Evolutionary conservation across 2,329 filamentous ascomycete species (phyloP), one percentile per base, ranked within the genome.

Genomic region (Trichoderma pleuroti): DNA sequence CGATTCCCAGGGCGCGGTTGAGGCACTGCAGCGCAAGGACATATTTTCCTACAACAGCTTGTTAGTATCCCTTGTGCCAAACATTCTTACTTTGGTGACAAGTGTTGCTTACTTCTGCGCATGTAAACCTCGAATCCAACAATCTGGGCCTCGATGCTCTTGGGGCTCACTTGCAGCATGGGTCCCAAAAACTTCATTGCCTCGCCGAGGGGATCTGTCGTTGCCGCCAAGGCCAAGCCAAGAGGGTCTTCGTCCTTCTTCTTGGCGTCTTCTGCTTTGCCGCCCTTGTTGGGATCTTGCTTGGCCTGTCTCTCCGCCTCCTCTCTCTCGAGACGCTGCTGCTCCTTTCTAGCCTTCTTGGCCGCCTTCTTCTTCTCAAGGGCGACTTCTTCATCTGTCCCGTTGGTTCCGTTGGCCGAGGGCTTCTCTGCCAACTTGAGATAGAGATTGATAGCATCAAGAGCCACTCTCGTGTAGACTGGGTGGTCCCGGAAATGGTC

Each of bases 231-330:
- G 80, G 92, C 93, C 75, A 90, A 83, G 52, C 97, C 96, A 36
- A 92, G 85, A 30, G 96, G 95, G 80, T 99, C 96, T 24, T 92
- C 88, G 75, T 99, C 96, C 81, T 93, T 92, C 85, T 97, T 97
- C 85, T 94, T 96, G 11, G 85, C 82, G 72, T 90, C 92, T 30
- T 86, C 88, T 52, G 87, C 88, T 68, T 89, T 85, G 63, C 87
- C 87, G 30, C 88, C 86, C 84, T 94, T 95, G 80, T 97, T 93
- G 8, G 93, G 93, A 74, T 97, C 94, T 74, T 91, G 91, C 84
- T 93, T 93, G 42, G 91, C 90, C 24, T 89, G 88, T 77, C 90
- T 93, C 74, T 94, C 93, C 30, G 91, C 91, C 52, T 94, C 93
- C 74, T 93, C 91, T 77, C 93, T 90, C 80, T 94, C 92, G 39